phyloP scores from a whole-genome alignment of 306 rosid genomes.

The Astragalus membranaceus region DNA sequence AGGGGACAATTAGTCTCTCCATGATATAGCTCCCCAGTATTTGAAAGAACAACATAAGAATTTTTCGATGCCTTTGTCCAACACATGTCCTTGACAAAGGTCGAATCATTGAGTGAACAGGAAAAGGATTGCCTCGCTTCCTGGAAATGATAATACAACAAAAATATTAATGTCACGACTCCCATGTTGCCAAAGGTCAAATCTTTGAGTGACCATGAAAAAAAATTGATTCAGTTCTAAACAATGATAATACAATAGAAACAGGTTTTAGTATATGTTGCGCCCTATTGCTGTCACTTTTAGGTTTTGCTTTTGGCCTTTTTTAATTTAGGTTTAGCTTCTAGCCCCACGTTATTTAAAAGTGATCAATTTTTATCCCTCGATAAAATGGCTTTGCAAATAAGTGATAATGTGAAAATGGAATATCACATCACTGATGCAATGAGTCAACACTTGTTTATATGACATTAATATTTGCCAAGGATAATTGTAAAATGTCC shows the following conservation, averaged over 20 bases:
- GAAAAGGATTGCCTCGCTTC: slow-evolving; percentile 43
- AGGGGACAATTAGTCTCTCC: slow-evolving; percentile 46
- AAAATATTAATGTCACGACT: background rate
- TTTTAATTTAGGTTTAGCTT: background rate
- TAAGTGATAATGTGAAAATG: background rate
- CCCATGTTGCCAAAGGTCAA: background rate
- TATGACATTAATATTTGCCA: background rate
- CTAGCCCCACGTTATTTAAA: background rate
- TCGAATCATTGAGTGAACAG: slow-evolving; percentile 40
- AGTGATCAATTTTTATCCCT: background rate
- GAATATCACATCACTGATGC: background rate
- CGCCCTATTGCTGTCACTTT: background rate
- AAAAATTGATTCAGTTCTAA: background rate
- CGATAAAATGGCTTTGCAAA: background rate
- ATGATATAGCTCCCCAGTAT: slow-evolving; percentile 43
- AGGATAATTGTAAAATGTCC: background rate
- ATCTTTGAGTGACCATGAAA: background rate
- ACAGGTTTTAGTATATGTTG: background rate
- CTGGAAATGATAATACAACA: slow-evolving; percentile 38
- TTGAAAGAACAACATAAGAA: slow-evolving; percentile 59
- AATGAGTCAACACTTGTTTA: background rate
- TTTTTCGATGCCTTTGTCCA: slow-evolving; percentile 55
- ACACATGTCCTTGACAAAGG: slow-evolving; percentile 56
- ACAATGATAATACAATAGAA: background rate
- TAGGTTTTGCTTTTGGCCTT: background rate